phyloP scores from a whole-genome alignment of 257 asterid genomes.

The Fraxinus excelsior region DNA sequence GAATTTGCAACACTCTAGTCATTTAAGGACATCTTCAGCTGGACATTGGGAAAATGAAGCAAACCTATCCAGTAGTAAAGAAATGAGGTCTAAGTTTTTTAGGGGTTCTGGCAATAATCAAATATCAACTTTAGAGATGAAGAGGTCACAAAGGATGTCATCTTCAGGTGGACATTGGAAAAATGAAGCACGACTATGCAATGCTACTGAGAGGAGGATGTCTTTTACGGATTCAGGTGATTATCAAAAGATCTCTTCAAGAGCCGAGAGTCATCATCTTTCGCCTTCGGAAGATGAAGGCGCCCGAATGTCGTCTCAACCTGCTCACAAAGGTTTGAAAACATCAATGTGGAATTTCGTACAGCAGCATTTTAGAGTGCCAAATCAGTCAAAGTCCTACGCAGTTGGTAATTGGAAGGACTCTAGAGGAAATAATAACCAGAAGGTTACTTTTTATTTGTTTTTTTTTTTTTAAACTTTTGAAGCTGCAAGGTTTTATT shows the following conservation, averaged over 20 bases:
- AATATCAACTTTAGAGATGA: conserved; percentile 33
- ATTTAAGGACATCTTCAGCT: conserved; percentile 28
- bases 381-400: conserved; percentile 46
- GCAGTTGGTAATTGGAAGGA: conserved; percentile 34
- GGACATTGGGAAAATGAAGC: conserved; percentile 29
- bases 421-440: conserved; percentile 32
- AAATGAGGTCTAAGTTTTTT: conserved; percentile 25
- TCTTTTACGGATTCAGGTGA: conserved; percentile 31
- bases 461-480: background rate
- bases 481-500: conserved; percentile 8
- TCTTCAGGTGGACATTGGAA: conserved; percentile 35
- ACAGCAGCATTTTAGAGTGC: conserved; percentile 50
- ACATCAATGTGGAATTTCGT: conserved; percentile 53
- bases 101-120: conserved; percentile 35
- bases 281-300: conserved; percentile 41
- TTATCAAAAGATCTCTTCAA: conserved; percentile 26
- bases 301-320: conserved; percentile 28
- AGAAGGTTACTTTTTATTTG: conserved; percentile 36
- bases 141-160: conserved; percentile 30
- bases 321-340: conserved; percentile 43
- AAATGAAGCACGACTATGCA: conserved; percentile 26
- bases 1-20: conserved; percentile 29
- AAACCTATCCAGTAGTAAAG: conserved; percentile 28
- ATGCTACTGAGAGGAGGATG: conserved; percentile 33
- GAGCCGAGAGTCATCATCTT: conserved; percentile 23